Conservation (phyloP, 495 filamentous ascomycete species). For the Aspergillus wentii region DNA sequence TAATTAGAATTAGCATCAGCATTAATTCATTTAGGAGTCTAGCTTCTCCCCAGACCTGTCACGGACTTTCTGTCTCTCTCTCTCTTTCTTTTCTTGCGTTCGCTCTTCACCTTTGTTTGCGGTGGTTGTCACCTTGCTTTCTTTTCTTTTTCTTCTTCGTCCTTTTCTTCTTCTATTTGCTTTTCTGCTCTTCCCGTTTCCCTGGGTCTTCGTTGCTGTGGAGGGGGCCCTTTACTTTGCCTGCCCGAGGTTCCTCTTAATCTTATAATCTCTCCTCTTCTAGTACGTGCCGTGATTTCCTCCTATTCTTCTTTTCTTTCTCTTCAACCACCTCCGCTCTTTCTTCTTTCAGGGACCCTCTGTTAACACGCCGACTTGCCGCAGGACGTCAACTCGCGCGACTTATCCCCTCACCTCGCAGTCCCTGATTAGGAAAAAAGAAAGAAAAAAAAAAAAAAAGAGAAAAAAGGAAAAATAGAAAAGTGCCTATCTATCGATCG, state of each 20-base stretch:
- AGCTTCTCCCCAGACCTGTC: constrained; percentile 8
- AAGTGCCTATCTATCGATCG: no score
- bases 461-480: constrained; percentile 3
- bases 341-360: constrained; percentile 2
- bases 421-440: no score
- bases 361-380: constrained; percentile 13
- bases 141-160: not conserved
- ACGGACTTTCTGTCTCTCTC: not conserved
- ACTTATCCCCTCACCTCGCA: constrained; percentile 7
- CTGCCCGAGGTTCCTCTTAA: no score
- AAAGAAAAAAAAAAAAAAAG: constrained; percentile 7
- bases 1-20: no score
- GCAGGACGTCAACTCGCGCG: constrained; percentile 18
- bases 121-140: not conserved
- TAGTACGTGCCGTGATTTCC: no score
- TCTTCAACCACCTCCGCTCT: constrained; percentile 2
- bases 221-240: no score
- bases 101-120: constrained; percentile 1
- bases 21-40: constrained; percentile 5
- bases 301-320: no score
- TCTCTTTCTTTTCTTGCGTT: constrained; percentile 3
- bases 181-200: not conserved
- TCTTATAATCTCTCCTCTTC: no score
- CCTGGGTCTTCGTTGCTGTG: not conserved
- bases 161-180: not conserved